Evolutionary conservation across 2,329 filamentous ascomycete genomes (phyloP).

Genomic region (Teratosphaeria pseudoeucalypti): DNA sequence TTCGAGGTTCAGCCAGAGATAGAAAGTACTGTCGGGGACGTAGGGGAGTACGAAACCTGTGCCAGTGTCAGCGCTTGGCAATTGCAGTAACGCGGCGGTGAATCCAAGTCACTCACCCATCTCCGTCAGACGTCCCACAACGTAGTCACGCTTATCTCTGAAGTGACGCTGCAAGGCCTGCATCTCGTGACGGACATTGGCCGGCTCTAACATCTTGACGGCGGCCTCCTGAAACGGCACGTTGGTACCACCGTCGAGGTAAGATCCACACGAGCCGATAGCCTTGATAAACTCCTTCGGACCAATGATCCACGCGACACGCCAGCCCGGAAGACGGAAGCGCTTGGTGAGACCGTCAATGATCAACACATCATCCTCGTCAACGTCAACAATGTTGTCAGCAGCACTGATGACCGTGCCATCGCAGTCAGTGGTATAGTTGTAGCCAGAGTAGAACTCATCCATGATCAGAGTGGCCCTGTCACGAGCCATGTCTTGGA

Average conservation of each 20-base stretch:
- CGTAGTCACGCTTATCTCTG: constrained; percentile 85
- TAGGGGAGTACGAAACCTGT: constrained; percentile 57
- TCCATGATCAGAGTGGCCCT: constrained; percentile 88
- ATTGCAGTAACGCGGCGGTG: not conserved
- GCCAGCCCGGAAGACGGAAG: constrained; percentile 91
- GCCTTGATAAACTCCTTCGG: constrained; percentile 95
- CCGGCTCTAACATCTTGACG: constrained; percentile 82
- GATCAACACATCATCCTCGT: constrained; percentile 74
- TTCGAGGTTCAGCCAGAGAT: constrained; percentile 64
- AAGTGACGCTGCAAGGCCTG: constrained; percentile 80
- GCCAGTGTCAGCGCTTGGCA: not conserved
- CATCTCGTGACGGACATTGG: constrained; percentile 75
- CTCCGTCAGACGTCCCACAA: constrained; percentile 63
- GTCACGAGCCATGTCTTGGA: constrained; percentile 86
- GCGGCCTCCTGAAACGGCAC: constrained; percentile 94
- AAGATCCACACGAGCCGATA: constrained; percentile 83
- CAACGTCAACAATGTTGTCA: constrained; percentile 79
- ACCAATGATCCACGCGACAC: constrained; percentile 90
- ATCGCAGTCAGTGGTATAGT: constrained; percentile 87
- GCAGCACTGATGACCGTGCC: constrained; percentile 81
- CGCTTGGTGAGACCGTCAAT: constrained; percentile 95
- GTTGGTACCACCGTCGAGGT: constrained; percentile 88
- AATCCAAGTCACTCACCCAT: constrained; percentile 49
- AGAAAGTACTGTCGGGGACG: constrained; percentile 86
- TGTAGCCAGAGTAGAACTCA: constrained; percentile 86